Evolutionary conservation across 495 filamentous ascomycete species (phyloP).

Genomic region (Tuber magnatum): DNA sequence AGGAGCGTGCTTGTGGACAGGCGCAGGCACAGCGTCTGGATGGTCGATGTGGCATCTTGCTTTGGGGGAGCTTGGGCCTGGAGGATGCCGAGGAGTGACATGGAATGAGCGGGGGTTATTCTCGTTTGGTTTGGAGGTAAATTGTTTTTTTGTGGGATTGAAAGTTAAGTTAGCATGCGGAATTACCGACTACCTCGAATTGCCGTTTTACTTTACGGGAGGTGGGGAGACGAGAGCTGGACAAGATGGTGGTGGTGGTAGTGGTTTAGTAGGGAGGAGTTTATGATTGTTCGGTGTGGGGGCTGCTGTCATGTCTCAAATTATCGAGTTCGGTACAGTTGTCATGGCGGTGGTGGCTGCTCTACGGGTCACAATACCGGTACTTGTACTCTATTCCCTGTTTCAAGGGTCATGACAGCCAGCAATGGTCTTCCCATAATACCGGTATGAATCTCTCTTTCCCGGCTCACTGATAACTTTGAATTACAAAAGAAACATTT

Average conservation of each 20-base stretch:
- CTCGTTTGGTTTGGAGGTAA: slow-evolving; percentile 5
- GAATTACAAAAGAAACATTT: not conserved
- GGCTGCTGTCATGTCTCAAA: not conserved
- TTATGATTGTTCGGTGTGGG: not conserved
- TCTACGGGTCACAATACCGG: slow-evolving; percentile 30
- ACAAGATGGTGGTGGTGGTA: not conserved
- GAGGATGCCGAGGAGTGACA: slow-evolving; percentile 41
- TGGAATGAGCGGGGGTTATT: slow-evolving; percentile 20
- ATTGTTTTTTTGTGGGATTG: slow-evolving; percentile 1
- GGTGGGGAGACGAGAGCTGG: not conserved
- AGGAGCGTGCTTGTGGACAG: slow-evolving; percentile 80
- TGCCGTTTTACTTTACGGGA: not conserved
- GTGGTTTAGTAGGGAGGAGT: not conserved
- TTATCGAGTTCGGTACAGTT: slow-evolving; percentile 21
- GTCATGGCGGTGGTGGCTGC: slow-evolving; percentile 29
- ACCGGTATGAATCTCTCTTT: not conserved
- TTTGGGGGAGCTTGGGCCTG: slow-evolving; percentile 71
- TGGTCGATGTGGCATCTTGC: slow-evolving; percentile 91
- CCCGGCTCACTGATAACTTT: not conserved
- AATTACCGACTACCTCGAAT: not conserved
- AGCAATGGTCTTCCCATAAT: not conserved
- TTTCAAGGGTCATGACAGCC: not conserved
- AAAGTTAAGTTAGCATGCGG: not conserved
- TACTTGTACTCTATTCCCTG: slow-evolving; percentile 11
- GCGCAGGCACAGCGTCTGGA: slow-evolving; percentile 76